phyloP scores from a whole-genome alignment of 768 basidiomycete genomes.

The Trametes maxima region DNA sequence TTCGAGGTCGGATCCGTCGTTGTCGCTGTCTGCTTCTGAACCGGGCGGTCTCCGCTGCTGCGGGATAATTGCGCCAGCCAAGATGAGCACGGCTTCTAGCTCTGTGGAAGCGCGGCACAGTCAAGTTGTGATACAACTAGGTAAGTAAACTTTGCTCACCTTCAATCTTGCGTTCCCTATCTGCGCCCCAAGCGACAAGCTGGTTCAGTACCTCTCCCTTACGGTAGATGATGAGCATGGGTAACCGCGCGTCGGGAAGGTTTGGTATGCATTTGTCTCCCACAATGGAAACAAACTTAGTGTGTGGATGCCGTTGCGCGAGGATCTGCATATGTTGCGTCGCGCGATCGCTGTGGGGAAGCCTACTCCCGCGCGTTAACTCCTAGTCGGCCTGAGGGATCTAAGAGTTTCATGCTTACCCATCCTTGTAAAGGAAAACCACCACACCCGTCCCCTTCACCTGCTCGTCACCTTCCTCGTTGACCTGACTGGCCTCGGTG shows the following conservation, averaged over 20 bases:
- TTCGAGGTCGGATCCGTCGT: constrained; percentile 46
- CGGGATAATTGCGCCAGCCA: constrained; percentile 65
- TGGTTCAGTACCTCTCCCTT: constrained; percentile 91
- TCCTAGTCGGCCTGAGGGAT: not conserved
- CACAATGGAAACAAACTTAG: constrained; percentile 95
- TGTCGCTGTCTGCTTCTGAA: constrained; percentile 22
- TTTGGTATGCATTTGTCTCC: constrained; percentile 96
- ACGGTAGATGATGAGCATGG: constrained; percentile 91
- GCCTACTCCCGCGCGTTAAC: constrained; percentile 45
- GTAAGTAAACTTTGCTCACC: constrained; percentile 49
- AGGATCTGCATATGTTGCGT: constrained; percentile 68
- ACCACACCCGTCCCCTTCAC: constrained; percentile 88
- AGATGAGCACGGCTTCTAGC: constrained; percentile 68
- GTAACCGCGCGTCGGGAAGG: constrained; percentile 86
- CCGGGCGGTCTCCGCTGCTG: constrained; percentile 46
- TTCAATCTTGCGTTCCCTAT: constrained; percentile 72
- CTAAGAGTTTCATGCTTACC: constrained; percentile 50
- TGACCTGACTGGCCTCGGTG: constrained; percentile 83
- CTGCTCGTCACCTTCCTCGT: constrained; percentile 64
- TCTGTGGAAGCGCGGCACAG: constrained; percentile 41
- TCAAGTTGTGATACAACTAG: not conserved
- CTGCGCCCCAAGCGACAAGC: constrained; percentile 81
- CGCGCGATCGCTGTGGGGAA: constrained; percentile 79
- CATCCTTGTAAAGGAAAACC: constrained; percentile 94
- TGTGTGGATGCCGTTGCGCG: constrained; percentile 82